phyloP scores from a whole-genome alignment of 2,329 filamentous ascomycete species.

The Arthrobotrys musiformis region DNA sequence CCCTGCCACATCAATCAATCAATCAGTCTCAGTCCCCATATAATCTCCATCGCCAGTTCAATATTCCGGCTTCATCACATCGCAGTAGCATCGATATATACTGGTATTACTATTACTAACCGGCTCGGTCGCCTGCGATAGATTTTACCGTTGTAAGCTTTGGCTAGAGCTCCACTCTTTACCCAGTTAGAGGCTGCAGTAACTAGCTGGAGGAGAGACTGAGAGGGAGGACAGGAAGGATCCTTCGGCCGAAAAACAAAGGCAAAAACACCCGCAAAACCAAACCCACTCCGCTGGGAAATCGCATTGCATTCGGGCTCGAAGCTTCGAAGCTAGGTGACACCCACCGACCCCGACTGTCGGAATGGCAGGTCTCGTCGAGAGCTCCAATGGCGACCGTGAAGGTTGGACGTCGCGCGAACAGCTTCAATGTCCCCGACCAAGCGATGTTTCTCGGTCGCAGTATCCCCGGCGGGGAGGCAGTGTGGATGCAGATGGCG shows the following conservation, averaged over 20 bases:
- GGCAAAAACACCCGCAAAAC: neutral
- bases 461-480: constrained; percentile 4
- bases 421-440: constrained; percentile 20
- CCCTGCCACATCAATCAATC: neutral
- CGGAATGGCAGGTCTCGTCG: constrained; percentile 30
- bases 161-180: no score
- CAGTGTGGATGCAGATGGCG: neutral
- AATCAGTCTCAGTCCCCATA: neutral
- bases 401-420: constrained; percentile 13
- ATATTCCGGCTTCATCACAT: neutral
- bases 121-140: no score
- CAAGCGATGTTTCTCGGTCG: neutral
- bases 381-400: constrained; percentile 20
- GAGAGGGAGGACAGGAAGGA: no score
- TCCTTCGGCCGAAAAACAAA: no score
- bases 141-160: no score
- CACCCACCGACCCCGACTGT: neutral
- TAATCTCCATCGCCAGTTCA: no score
- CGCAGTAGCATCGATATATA: no score
- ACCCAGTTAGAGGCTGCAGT: no score
- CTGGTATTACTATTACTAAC: no score
- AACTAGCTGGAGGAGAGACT: no score
- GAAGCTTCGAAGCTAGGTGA: neutral
- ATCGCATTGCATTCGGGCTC: neutral
- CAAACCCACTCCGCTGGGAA: neutral